A percentile compares a stretch with the other conserved stretches of the same genome.
phyloP scores from a whole-genome alignment of 148 eudicot genomes.

The Chenopodium formosanum region DNA sequence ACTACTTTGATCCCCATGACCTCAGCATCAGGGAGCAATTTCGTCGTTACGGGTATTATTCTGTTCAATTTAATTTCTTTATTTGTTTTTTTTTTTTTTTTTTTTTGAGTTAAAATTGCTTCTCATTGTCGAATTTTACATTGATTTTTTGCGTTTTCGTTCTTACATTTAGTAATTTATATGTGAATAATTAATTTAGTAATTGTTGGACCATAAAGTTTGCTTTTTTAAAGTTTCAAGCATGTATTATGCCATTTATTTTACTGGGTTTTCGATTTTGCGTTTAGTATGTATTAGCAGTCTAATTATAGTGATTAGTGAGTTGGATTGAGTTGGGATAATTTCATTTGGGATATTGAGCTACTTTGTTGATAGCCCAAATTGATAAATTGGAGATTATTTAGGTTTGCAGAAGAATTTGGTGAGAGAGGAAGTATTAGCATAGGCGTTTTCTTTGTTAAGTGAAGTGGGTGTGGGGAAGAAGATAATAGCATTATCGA shows the following conservation, averaged over 20 bases:
- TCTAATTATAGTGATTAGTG: not conserved
- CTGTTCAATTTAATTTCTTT: not conserved
- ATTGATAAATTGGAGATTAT: not conserved
- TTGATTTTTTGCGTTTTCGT: not conserved
- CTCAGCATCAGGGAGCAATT: constrained; percentile 60
- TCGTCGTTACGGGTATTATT: constrained; percentile 82
- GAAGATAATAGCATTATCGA: not conserved
- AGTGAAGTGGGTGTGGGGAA: not conserved
- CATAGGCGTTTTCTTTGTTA: not conserved
- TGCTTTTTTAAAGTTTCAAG: not conserved
- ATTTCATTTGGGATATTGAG: not conserved
- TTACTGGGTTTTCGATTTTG: not conserved
- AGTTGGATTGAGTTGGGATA: not conserved
- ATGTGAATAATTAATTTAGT: not conserved
- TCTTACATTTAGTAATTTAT: constrained; percentile 2
- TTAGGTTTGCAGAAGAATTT: not conserved
- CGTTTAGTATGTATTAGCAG: not conserved
- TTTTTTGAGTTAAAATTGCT: constrained; percentile 12
- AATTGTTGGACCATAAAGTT: not conserved
- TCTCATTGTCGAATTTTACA: constrained; percentile 7
- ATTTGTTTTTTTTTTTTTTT: not conserved
- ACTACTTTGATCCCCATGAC: constrained; percentile 68
- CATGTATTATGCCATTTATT: not conserved
- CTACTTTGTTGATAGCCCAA: not conserved
- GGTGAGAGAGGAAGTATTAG: not conserved